Conservation (phyloP, 371 early-diverging fungal genomes). For the Cokeromyces recurvatus region DNA sequence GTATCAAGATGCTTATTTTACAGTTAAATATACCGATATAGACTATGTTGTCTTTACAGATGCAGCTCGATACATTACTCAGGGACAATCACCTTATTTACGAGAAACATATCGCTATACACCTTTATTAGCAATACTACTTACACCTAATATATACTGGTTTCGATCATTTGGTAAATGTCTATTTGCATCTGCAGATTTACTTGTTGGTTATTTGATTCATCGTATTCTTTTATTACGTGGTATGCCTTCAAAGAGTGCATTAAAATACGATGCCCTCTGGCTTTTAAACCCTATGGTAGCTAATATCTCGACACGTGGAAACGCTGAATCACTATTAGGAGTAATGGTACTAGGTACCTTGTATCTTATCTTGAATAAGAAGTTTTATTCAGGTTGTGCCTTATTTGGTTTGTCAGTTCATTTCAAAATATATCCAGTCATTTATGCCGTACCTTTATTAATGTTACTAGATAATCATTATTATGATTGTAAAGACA, state of each 20-base stretch:
- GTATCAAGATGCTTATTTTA: conserved; percentile 80
- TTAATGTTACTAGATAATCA: conserved; percentile 53
- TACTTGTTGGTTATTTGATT: conserved; percentile 70
- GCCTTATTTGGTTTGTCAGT: conserved; percentile 87
- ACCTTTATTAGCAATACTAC: conserved; percentile 81
- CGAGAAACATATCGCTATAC: conserved; percentile 97
- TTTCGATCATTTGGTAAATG: conserved; percentile 84
- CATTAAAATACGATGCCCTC: conserved; percentile 47
- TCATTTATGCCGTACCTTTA: conserved; percentile 85
- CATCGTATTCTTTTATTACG: conserved; percentile 50
- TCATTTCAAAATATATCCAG: conserved; percentile 96
- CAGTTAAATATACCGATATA: conserved; percentile 94
- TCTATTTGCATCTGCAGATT: conserved; percentile 79
- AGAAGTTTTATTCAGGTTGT: conserved; percentile 55
- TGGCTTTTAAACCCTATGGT: conserved; percentile 96
- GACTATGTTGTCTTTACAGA: conserved; percentile 96
- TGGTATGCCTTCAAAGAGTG: conserved; percentile 47
- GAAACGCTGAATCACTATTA: conserved; percentile 88
- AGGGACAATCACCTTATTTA: conserved; percentile 77
- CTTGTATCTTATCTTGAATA: conserved; percentile 62
- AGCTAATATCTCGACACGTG: conserved; percentile 92
- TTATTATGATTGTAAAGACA: conserved; percentile 24
- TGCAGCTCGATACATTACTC: conserved; percentile 76
- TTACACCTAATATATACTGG: conserved; percentile 76
- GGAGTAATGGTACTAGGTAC: conserved; percentile 73